Percentiles rank a stretch among this genome's conserved stretches.
These are phyloP conservation scores for Pythium aquatile DNA, from an alignment of 352 stramenopile species.

Conservation along the genomic window DNA sequence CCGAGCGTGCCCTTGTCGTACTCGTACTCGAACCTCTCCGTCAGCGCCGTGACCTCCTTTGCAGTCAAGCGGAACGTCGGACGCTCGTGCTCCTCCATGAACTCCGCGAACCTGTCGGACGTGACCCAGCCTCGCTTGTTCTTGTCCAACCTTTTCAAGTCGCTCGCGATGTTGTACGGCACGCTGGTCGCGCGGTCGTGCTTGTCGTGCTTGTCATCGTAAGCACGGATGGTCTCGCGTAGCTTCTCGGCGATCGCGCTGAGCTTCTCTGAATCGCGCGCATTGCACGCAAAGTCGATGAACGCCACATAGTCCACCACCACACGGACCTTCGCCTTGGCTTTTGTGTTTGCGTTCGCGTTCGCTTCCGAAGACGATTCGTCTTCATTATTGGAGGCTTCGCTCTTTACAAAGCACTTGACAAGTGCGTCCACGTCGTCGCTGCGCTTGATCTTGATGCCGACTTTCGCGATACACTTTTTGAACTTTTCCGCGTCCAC, in stretches of 20 bases:
- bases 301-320: conserved; percentile 57
- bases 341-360: neutral
- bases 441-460: conserved; percentile 41
- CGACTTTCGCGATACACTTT: conserved; percentile 58
- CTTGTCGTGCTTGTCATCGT: conserved; percentile 37
- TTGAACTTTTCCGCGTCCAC: conserved; percentile 47
- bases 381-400: neutral
- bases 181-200: conserved; percentile 35
- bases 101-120: conserved; percentile 24
- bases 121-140: conserved; percentile 52
- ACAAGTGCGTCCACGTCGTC: conserved; percentile 38
- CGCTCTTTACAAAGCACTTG: conserved; percentile 32
- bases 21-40: conserved; percentile 70
- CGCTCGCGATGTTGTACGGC: conserved; percentile 42
- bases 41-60: conserved; percentile 34
- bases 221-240: conserved; percentile 43
- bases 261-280: conserved; percentile 60
- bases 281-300: conserved; percentile 66
- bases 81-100: conserved; percentile 26
- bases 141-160: conserved; percentile 57
- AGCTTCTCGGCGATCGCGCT: conserved; percentile 50
- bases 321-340: conserved; percentile 7
- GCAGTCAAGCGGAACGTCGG: conserved; percentile 44
- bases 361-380: conserved; percentile 7
- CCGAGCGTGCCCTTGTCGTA: conserved; percentile 52